Conservation (phyloP, 2,329 filamentous ascomycete species). For the Aaosphaeria pasadenensis region DNA sequence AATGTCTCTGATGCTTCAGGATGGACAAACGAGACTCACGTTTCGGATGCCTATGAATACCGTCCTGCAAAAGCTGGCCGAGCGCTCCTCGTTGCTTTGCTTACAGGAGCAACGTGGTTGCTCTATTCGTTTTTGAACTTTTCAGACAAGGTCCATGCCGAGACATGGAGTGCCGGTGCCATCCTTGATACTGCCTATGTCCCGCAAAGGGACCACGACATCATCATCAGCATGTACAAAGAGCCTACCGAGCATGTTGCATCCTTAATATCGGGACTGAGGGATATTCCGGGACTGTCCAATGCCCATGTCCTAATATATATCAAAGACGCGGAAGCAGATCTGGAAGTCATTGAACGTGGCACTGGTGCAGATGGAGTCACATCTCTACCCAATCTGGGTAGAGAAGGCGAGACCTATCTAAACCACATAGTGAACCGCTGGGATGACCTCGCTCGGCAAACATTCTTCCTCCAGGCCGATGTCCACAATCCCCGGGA, state of each 20-base stretch:
- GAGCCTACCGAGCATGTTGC: constrained; percentile 25
- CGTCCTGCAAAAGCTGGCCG: constrained; percentile 1
- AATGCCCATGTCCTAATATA: constrained; percentile 27
- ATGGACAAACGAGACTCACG: background rate
- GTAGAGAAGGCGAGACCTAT: constrained; percentile 47
- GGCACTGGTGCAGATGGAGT: constrained; percentile 23
- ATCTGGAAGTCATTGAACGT: constrained; percentile 14
- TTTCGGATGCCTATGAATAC: background rate
- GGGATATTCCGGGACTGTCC: constrained; percentile 16
- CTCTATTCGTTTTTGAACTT: constrained; percentile 4
- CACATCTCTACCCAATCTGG: constrained; percentile 36
- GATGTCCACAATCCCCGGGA: constrained; percentile 39
- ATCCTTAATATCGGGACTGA: constrained; percentile 18
- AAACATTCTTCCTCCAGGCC: constrained; percentile 50
- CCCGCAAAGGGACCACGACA: constrained; percentile 19
- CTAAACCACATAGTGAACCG: constrained; percentile 44
- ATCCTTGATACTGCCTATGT: constrained; percentile 18
- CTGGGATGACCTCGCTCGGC: constrained; percentile 44
- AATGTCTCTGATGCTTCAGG: background rate
- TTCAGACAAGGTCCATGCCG: background rate
- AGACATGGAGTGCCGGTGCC: background rate
- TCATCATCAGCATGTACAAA: constrained; percentile 40
- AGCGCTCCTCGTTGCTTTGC: constrained; percentile 4
- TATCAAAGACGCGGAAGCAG: constrained; percentile 26
- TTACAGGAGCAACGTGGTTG: constrained; percentile 2